phyloP scores from a whole-genome alignment of 2,329 filamentous ascomycete species.

The Sodiomyces alkalinus region DNA sequence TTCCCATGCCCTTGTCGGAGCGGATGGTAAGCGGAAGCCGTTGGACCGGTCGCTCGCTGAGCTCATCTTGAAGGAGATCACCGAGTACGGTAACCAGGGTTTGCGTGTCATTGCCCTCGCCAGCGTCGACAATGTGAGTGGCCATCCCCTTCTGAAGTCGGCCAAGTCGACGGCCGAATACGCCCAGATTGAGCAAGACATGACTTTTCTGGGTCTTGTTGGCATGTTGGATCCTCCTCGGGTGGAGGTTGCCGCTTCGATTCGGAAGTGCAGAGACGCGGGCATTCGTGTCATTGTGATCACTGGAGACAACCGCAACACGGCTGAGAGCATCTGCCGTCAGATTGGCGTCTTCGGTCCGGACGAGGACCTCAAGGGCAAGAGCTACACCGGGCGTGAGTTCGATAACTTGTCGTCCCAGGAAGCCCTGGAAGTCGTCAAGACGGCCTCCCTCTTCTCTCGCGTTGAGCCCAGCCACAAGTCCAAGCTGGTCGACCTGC shows the following conservation, averaged over 20 bases:
- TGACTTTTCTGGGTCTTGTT: constrained; percentile 87
- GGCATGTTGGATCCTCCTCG: constrained; percentile 96
- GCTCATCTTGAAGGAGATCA: constrained; percentile 63
- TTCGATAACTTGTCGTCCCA: constrained; percentile 71
- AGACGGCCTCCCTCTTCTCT: constrained; percentile 81
- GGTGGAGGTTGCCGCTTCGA: constrained; percentile 74
- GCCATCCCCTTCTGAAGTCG: constrained; percentile 51
- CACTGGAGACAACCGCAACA: constrained; percentile 95
- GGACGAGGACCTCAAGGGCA: constrained; percentile 70
- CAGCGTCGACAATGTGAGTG: constrained; percentile 59
- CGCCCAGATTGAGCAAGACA: constrained; percentile 72
- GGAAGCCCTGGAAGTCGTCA: constrained; percentile 73
- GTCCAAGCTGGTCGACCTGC: constrained; percentile 90
- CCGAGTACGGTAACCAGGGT: constrained; percentile 81
- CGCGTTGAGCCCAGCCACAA: constrained; percentile 93
- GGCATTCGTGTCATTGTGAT: constrained; percentile 97
- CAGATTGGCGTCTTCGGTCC: constrained; percentile 86
- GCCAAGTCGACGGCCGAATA: constrained; percentile 81
- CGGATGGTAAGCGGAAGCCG: constrained; percentile 60
- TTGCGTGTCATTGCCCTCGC: constrained; percentile 92
- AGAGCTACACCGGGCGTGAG: constrained; percentile 89
- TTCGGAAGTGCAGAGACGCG: constrained; percentile 77
- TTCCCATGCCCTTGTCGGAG: constrained; percentile 63
- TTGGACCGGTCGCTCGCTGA: constrained; percentile 54
- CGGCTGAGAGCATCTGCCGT: constrained; percentile 92